Evolutionary conservation across 495 filamentous ascomycete species (phyloP), one percentile per base, ranked within the genome.

Genomic region (Talaromyces thailandensis): DNA sequence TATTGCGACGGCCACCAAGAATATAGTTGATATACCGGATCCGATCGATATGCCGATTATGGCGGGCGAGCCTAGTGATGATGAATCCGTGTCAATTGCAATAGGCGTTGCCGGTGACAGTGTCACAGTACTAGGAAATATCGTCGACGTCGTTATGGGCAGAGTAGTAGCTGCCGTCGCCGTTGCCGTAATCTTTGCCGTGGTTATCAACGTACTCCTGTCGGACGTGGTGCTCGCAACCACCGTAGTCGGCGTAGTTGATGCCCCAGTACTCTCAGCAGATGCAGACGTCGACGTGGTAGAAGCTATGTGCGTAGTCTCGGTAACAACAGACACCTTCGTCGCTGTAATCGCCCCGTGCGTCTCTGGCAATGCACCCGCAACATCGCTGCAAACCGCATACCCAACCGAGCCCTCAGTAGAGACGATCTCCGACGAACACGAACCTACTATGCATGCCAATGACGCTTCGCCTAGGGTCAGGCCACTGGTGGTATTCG

Each of bases 381-480:
- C 57, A 23, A 86, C 71, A 2, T 76, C 76, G 51, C 75, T 72
- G 64, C 88, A 91, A 70, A 90, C 86, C 56, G 73, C 69, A 66
- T 84, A 85, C 18, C 79, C 83, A 43, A 73, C 75, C 6, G 68
- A 66, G 9, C 52, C 66, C n/a, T 21, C 24, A 31, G 35, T 32
- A 14, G 68, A 58, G 4, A 66, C 60, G 6, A 69, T 64, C 2
- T 68, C 61, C 18, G 70, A 53, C 21, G 73, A 62, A 56, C 81
- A 84, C 24, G 64, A 56, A 1, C 81, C 79, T 53, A 80, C 70
- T 12, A 86, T 78, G 68, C 89, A 92, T 62, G 82, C 80, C 61
- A 89, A 68, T 8, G 82, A 85, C 6, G 79, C 86, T 70, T 91
- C 88, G 11, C 88, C 88, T 55, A 93, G 60, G 0, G 88, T 90